phyloP scores from a whole-genome alignment of 106 monocot species.

The Acorus calamus region DNA sequence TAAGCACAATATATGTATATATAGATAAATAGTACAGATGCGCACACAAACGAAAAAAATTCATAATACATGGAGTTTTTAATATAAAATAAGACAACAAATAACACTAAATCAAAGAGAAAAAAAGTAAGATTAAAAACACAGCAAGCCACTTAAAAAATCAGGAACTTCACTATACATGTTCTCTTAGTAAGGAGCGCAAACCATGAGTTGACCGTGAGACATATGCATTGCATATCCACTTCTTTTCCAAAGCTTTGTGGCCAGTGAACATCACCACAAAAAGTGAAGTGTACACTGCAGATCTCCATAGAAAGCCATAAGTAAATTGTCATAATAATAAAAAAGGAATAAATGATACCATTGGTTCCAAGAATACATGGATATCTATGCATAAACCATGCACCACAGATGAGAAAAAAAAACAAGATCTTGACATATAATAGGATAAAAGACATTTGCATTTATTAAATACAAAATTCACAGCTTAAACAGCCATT shows the following conservation, averaged over 20 bases:
- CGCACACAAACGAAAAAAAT: background rate
- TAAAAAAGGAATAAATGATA: too few relatives aligned
- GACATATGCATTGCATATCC: slow-evolving; percentile 64
- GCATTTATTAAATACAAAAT: too few relatives aligned
- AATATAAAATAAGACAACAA: background rate
- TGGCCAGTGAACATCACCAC: slow-evolving; percentile 59
- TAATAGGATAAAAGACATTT: too few relatives aligned
- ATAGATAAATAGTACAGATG: too few relatives aligned
- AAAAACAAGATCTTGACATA: too few relatives aligned
- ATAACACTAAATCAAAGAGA: background rate
- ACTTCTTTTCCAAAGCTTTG: slow-evolving; percentile 29
- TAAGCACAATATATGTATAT: too few relatives aligned
- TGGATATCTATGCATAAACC: too few relatives aligned
- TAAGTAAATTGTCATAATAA: background rate
- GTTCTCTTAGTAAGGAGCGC: slow-evolving; percentile 63
- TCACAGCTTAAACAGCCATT: too few relatives aligned
- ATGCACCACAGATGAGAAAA: too few relatives aligned
- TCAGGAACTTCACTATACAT: slow-evolving; percentile 33
- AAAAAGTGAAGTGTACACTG: slow-evolving; percentile 81
- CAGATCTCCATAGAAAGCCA: slow-evolving; percentile 3
- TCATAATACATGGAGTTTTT: background rate
- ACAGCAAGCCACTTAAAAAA: too few relatives aligned
- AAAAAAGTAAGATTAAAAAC: too few relatives aligned
- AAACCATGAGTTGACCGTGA: slow-evolving; percentile 79
- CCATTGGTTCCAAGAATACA: too few relatives aligned